Evolutionary conservation across 164 flowering plant genomes (phyloP).

Genomic region (Dillenia suffruticosa): DNA sequence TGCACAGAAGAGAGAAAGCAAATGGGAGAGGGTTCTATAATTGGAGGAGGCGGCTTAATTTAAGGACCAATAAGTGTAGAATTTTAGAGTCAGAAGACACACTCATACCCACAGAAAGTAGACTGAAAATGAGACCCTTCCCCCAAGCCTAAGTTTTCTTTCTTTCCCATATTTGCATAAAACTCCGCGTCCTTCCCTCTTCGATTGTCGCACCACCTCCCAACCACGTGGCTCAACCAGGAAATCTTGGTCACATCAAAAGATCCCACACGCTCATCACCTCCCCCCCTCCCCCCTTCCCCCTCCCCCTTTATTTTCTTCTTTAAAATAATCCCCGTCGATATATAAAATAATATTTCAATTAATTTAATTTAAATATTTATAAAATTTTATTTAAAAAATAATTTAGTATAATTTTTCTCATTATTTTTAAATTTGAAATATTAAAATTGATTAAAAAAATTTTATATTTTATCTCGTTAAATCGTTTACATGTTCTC

Average conservation of each 20-base stretch:
- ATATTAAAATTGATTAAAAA: no score
- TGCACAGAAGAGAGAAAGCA: no score
- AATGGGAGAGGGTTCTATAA: neutral
- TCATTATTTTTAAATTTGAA: no score
- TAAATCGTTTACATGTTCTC: no score
- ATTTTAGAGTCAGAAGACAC: no score
- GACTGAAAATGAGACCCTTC: neutral
- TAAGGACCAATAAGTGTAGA: no score
- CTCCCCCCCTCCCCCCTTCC: neutral
- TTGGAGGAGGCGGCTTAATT: no score
- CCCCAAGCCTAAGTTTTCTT: neutral
- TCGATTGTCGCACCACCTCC: neutral
- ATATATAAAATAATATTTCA: neutral
- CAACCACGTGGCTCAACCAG: slow-evolving; percentile 14
- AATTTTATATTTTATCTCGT: no score
- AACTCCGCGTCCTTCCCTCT: slow-evolving; percentile 20
- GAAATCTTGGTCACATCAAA: slow-evolving; percentile 20
- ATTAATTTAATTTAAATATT: no score
- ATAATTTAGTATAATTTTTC: no score
- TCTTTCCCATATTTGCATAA: neutral
- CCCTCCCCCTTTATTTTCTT: slow-evolving; percentile 2
- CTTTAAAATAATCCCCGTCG: neutral
- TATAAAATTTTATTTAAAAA: no score
- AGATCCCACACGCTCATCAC: slow-evolving; percentile 17
- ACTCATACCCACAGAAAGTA: no score